phyloP scores from a whole-genome alignment of 108 stramenopile genomes.

The Cyclotella atomus region DNA sequence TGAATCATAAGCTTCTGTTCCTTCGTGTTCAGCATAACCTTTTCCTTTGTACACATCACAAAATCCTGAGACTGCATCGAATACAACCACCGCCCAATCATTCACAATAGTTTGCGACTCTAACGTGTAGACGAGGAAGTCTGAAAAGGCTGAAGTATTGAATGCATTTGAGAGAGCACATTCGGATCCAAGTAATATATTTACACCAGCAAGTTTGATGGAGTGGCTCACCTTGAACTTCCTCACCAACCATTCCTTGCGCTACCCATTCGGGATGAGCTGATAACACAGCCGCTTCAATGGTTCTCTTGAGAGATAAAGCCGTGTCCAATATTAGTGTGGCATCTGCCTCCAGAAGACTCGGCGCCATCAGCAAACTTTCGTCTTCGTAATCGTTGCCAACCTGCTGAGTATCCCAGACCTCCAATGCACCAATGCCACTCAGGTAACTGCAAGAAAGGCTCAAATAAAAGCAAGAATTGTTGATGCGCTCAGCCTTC shows the following conservation, averaged over 20 bases:
- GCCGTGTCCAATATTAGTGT: conserved; percentile 53
- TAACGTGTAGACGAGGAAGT: conserved; percentile 66
- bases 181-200: background rate
- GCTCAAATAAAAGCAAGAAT: conserved; percentile 70
- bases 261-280: conserved; percentile 73
- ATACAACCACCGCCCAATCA: conserved; percentile 67
- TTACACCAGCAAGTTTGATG: background rate
- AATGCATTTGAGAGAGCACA: background rate
- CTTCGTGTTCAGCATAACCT: conserved; percentile 36
- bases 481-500: conserved; percentile 52
- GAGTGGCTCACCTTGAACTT: conserved; percentile 37
- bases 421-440: conserved; percentile 62
- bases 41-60: conserved; percentile 64
- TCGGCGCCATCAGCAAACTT: no score
- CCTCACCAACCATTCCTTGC: conserved; percentile 62
- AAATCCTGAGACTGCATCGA: conserved; percentile 65
- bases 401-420: conserved; percentile 20
- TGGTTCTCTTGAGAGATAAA: conserved; percentile 55
- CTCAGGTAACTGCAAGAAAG: conserved; percentile 57
- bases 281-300: conserved; percentile 64
- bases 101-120: conserved; percentile 57
- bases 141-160: conserved; percentile 50
- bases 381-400: conserved; percentile 18
- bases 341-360: conserved; percentile 46
- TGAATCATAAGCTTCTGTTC: conserved; percentile 4